Evolutionary conservation across 306 rosid genomes (phyloP).

Genomic region (Sechiopsis laciniata): DNA sequence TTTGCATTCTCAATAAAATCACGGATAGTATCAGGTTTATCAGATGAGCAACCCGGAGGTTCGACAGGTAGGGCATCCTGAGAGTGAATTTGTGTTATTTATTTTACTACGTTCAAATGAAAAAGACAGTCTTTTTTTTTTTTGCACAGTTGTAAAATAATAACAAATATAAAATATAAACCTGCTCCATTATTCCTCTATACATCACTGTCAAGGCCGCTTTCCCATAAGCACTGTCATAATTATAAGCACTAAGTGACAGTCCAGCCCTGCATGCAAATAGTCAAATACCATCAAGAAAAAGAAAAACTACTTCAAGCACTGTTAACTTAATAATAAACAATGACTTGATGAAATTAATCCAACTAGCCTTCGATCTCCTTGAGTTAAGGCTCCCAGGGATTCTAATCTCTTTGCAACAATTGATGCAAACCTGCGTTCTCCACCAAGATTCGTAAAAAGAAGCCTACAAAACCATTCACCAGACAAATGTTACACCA

Average conservation of each 20-base stretch:
- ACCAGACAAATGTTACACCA: background rate
- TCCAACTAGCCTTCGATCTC: constrained; percentile 83
- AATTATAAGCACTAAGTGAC: constrained; percentile 82
- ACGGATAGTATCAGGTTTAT: constrained; percentile 57
- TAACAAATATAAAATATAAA: constrained; percentile 22
- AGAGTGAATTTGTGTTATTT: constrained; percentile 24
- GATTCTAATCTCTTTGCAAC: constrained; percentile 97
- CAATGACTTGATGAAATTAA: constrained; percentile 10
- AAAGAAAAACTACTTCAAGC: constrained; percentile 15
- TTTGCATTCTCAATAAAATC: constrained; percentile 72
- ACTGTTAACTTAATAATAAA: constrained; percentile 21
- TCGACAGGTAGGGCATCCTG: constrained; percentile 85
- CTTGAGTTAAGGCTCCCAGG: constrained; percentile 97
- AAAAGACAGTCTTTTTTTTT: background rate
- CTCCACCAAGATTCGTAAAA: constrained; percentile 94
- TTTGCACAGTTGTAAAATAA: constrained; percentile 12
- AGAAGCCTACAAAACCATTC: constrained; percentile 59
- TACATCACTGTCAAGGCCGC: constrained; percentile 79
- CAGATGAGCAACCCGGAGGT: constrained; percentile 88
- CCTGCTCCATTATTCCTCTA: constrained; percentile 96
- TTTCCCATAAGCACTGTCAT: constrained; percentile 92
- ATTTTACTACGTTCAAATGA: constrained; percentile 17
- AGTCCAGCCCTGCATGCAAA: constrained; percentile 76
- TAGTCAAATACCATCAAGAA: constrained; percentile 23
- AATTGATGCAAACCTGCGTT: constrained; percentile 93